Evolutionary conservation across 148 eudicot species (phyloP).

Genomic region (Rheum nobile): DNA sequence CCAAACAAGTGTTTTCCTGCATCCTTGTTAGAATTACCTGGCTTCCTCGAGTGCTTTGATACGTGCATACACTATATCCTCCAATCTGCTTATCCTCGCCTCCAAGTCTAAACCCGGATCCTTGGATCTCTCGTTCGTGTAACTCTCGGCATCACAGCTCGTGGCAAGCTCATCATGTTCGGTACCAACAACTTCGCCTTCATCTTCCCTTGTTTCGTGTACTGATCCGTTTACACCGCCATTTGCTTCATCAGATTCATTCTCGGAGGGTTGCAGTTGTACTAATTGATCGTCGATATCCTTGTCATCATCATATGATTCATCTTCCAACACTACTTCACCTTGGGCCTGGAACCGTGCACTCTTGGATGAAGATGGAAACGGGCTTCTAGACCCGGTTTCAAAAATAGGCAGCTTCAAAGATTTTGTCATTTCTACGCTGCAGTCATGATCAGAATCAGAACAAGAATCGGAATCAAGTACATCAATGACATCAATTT

Average conservation of each 20-base stretch:
- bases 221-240: background rate
- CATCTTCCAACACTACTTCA: no score
- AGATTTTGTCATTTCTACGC: background rate
- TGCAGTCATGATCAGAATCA: background rate
- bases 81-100: slow-evolving; percentile 1
- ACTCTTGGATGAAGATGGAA: background rate
- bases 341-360: background rate
- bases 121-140: background rate
- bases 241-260: background rate
- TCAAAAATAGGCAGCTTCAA: background rate
- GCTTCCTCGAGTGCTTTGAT: background rate
- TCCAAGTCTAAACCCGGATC: background rate
- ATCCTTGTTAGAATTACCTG: background rate
- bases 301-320: no score
- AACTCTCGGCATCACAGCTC: background rate
- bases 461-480: background rate
- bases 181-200: background rate
- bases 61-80: background rate
- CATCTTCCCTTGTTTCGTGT: background rate
- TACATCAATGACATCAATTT: background rate
- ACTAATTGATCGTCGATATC: background rate
- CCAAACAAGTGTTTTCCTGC: background rate
- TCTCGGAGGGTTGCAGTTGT: background rate
- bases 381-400: background rate
- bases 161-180: background rate